These are phyloP conservation scores for Geotrichum carabidarum DNA, from an alignment of 1,139 yeast species.

Conservation along the genomic window DNA sequence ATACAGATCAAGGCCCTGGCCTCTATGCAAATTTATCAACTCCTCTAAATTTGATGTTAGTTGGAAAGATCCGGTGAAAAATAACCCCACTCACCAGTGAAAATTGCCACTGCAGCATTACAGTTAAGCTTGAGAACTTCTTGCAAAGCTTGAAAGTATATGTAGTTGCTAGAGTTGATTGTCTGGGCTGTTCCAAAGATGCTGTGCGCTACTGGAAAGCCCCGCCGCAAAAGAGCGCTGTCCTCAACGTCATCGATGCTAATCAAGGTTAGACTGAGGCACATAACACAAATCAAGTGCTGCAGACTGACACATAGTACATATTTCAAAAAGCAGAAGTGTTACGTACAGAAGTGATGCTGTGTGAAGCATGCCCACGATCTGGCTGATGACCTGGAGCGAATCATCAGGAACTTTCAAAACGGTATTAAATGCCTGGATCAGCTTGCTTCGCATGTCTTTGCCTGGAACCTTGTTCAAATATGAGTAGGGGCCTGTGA, in stretches of 20 bases:
- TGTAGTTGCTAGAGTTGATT: constrained; percentile 74
- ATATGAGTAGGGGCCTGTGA: constrained; percentile 52
- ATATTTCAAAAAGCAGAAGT: not conserved
- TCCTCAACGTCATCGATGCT: constrained; percentile 85
- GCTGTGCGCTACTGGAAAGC: constrained; percentile 70
- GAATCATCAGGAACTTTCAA: constrained; percentile 40
- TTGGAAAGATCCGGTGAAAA: constrained; percentile 11
- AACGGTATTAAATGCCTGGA: constrained; percentile 48
- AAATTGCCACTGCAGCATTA: constrained; percentile 23
- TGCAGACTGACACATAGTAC: not conserved
- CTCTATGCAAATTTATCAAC: constrained; percentile 72
- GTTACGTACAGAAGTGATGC: constrained; percentile 48
- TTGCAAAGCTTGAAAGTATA: constrained; percentile 67
- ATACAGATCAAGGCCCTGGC: constrained; percentile 82
- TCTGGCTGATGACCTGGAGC: constrained; percentile 40
- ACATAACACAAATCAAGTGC: not conserved
- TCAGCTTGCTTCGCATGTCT: constrained; percentile 47
- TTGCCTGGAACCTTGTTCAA: constrained; percentile 52
- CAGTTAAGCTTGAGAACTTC: constrained; percentile 42
- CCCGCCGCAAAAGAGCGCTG: constrained; percentile 62
- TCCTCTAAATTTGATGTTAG: constrained; percentile 53
- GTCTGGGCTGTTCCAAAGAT: constrained; percentile 74
- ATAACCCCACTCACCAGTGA: constrained; percentile 23
- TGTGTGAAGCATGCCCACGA: constrained; percentile 57
- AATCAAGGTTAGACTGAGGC: not conserved